Evolutionary conservation across 257 asterid genomes (phyloP).

Genomic region (Solanum rostratum): DNA sequence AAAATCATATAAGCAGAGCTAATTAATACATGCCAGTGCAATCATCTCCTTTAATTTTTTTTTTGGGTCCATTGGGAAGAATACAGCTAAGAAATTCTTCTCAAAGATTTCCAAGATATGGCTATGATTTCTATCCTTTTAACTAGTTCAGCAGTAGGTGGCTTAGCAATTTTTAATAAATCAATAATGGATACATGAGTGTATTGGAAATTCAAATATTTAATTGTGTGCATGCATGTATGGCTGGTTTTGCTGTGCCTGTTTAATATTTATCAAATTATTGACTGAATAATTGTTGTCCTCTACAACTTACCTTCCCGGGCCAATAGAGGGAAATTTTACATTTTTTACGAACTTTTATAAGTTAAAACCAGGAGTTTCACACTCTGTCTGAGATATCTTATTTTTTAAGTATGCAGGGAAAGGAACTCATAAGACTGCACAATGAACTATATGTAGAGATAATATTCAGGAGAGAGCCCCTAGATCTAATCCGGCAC

Average conservation of each 20-base stretch:
- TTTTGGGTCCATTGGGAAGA: background rate
- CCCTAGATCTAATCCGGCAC: conserved; percentile 19
- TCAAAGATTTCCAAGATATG: background rate
- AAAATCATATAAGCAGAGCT: background rate
- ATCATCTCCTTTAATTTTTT: background rate
- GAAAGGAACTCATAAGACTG: background rate
- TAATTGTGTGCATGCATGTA: background rate
- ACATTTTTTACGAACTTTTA: background rate
- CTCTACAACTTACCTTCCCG: background rate
- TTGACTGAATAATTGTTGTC: background rate
- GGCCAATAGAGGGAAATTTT: background rate
- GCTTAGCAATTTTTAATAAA: background rate
- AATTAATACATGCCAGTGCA: background rate
- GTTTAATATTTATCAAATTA: background rate
- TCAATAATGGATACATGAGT: background rate
- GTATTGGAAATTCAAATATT: background rate
- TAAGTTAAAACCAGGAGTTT: background rate
- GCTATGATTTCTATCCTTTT: background rate
- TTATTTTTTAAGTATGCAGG: background rate
- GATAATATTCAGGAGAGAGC: conserved; percentile 12
- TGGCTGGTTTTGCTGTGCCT: background rate
- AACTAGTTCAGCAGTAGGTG: background rate
- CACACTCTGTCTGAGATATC: background rate
- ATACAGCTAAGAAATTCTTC: background rate
- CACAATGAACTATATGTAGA: background rate